Conservation (phyloP, 2,329 filamentous ascomycete species). For the Arthroderma sp. region DNA sequence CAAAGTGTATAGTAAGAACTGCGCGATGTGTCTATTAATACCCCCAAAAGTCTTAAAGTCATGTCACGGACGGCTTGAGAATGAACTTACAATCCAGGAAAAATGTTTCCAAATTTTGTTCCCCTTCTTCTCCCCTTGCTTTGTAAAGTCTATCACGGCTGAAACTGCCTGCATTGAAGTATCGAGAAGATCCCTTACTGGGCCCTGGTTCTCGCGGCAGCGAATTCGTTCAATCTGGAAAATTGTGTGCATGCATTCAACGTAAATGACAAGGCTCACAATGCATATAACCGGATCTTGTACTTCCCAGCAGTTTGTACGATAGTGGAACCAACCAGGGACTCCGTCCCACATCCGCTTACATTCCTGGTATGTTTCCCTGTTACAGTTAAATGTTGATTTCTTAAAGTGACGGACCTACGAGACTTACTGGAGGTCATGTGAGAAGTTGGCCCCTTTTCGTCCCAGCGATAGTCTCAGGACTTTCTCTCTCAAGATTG, state of each 20-base stretch:
- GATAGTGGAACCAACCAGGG: slow-evolving; percentile 16
- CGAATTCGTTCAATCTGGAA: slow-evolving; percentile 19
- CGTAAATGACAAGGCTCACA: slow-evolving; percentile 14
- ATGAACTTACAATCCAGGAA: slow-evolving; percentile 16
- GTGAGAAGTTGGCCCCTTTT: slow-evolving; percentile 7
- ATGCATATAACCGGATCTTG: slow-evolving; percentile 8
- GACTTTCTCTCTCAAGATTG: slow-evolving; percentile 18
- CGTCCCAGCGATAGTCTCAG: slow-evolving; percentile 17
- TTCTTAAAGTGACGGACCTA: not conserved
- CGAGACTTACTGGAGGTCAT: slow-evolving; percentile 8
- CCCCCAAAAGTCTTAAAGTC: too few species aligned
- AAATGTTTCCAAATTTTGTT: slow-evolving; percentile 11
- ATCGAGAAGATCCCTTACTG: slow-evolving; percentile 15
- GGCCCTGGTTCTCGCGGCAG: slow-evolving; percentile 13
- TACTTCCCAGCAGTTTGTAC: slow-evolving; percentile 11
- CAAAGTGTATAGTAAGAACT: slow-evolving; percentile 17
- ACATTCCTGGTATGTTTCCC: slow-evolving; percentile 15
- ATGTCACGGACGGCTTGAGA: too few species aligned
- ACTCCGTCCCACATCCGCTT: slow-evolving; percentile 15
- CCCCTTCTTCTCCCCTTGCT: slow-evolving; percentile 11
- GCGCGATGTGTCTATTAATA: not conserved
- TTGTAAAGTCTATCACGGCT: slow-evolving; percentile 16
- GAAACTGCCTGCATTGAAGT: slow-evolving; percentile 17
- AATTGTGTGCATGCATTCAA: slow-evolving; percentile 17
- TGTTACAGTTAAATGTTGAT: slow-evolving; percentile 2